Evolutionary conservation across 2,329 filamentous ascomycete genomes (phyloP).

Genomic region (Chaetomiaceae sp.): DNA sequence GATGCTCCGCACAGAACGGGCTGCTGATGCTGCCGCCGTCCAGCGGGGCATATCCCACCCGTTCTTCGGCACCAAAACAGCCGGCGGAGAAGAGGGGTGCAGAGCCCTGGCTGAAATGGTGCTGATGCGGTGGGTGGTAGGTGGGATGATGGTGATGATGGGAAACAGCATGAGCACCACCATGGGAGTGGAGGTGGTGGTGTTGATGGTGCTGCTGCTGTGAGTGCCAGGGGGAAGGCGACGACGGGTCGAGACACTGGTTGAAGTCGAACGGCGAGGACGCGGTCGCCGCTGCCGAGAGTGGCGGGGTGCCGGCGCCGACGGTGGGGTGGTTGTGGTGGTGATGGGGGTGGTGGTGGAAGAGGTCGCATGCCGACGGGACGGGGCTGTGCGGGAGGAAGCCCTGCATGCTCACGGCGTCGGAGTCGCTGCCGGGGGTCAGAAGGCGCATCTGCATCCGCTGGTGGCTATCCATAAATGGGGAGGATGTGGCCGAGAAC

Average conservation of each 20-base stretch:
- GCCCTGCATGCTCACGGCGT: conserved; percentile 29
- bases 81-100: neutral
- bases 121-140: neutral
- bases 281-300: conserved; percentile 30
- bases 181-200: neutral
- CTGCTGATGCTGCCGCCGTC: neutral
- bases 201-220: conserved; percentile 5
- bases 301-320: conserved; percentile 10
- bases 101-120: neutral
- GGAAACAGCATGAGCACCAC: no score
- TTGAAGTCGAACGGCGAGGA: conserved; percentile 29
- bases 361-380: conserved; percentile 24
- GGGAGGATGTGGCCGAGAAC: conserved; percentile 25
- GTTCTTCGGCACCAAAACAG: neutral
- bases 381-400: conserved; percentile 30
- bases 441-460: conserved; percentile 38
- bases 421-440: conserved; percentile 49
- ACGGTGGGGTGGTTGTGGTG: neutral
- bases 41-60: neutral
- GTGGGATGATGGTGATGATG: neutral
- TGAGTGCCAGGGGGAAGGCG: conserved; percentile 23
- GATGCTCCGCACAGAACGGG: conserved; percentile 4
- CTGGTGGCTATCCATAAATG: conserved; percentile 22
- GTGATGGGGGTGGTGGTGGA: conserved; percentile 14
- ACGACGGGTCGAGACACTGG: conserved; percentile 18